Evolutionary conservation across 805 yeast genomes (phyloP), one percentile per base, ranked within the genome.

Genomic region (Teunomyces kruisii): DNA sequence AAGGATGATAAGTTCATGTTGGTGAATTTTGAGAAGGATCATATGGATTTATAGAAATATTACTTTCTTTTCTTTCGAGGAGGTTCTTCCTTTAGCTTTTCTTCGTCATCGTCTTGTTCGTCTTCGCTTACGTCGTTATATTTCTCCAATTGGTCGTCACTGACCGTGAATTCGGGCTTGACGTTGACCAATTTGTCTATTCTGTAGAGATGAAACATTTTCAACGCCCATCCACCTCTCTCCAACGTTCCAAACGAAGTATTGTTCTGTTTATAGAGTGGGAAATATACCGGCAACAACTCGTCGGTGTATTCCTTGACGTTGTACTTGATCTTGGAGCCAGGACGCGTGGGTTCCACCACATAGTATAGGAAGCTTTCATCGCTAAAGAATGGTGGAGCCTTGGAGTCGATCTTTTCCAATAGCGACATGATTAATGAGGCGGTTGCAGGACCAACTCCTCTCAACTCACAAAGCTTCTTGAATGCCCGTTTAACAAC

Each of bases 401-500:
- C 59, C 1, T 27, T 16, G 2, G 32, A 41, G 24, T 55, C 49
- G 22, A 62, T 48, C 22, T 56, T 47, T 32, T 31, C n/a, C 27
- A 59, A 39, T 14, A 75, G 49, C 1, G 79, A 74, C 32, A 72
- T 49, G 0, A 76, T 53, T 43, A 76, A 59, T 35, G 78, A 71
- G 2, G 73, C 76, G 5, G 79, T 75, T 6, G 81, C 81, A 1
- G 79, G 79, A 0, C 81, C 81, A 4, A 76, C 77, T 0, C 80
- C 81, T 37, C 59, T 59, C 32, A 76, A 58, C 32, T 60, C 62
- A 46, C 74, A 67, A 4, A 69, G 42, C 19, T 47, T 50, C 27
- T 64, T 65, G 40, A 74, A 39, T 3, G 71, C 44, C 9, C 47
- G 45, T 38, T 58, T 62, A 6, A 68, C 52, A 0, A 43, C 40